Evolutionary conservation across 148 eudicot species (phyloP), one percentile per base, ranked within the genome.

Genomic region (Drosera capensis): DNA sequence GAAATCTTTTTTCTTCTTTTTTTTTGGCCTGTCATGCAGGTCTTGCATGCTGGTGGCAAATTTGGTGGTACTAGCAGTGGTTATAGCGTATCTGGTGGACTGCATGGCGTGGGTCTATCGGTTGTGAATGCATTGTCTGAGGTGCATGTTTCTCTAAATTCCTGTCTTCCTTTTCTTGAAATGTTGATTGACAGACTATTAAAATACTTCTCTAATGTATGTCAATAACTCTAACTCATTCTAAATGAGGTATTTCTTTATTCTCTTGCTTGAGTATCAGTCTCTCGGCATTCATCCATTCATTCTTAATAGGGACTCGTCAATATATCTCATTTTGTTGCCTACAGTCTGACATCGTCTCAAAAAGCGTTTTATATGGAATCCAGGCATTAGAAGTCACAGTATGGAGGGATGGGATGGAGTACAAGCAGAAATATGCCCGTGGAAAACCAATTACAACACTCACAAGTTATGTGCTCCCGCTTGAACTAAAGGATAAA

Each of bases 61-160:
- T 88, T 84, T 70, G 97, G 97, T 56, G 97, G 97, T 55, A 62
- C 79, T 38, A 88, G 93, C 71, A 88, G 97, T 59, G 97, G 97
- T 29, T 88, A 88, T 51, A 80, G 75, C 53, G 97, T 88, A n/a
- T 84, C 97, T 20, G 97, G 94, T 64, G 94, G 97, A 51, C 66
- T 88, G 42, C 97, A 84, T 67, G 97, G 95, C 49, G 97, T 88
- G 14, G 95, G 97, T 58, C 67, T 88, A 46, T 84, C 95, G 22
- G 94, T 88, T 58, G 97, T 84, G 46, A 88, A 88, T 70, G 97
- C 97, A 16, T 67, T 84, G 60, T 88, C 97, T 13, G 87, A 84
- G 97, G 97, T 88, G 49, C 23, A n/a, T 56, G 29, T 26, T 45
- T 62, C 47, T 55, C 11, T 46, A 8, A 26, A 37, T 40, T 3